Base-by-base conservation (phyloP, 1,284 basidiomycete genomes). In the Ustilago xerochloae region DNA sequence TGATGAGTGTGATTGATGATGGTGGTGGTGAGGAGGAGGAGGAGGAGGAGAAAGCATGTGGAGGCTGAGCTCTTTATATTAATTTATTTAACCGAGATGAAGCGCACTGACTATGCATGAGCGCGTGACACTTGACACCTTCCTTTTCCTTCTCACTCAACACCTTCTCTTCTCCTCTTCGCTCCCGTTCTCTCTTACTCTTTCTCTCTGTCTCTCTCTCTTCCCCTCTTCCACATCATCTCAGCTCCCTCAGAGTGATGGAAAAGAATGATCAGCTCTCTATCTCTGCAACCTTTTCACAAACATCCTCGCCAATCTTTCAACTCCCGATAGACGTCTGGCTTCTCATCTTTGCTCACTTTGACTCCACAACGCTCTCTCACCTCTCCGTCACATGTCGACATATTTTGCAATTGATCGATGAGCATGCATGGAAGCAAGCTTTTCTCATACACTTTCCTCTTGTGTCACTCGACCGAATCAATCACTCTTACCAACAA, bases 311-410 rank as follows among this genome's bases (percentile, higher is more conserved):
- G 24, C 48, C 58, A 3, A 36, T 74, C 2, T 39, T 69, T 9
- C 46, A 36, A 4, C 59, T 75, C 1, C 63, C 66, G 8, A 29
- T 59, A 28, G 72, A 75, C 30, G 46, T 75, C 15, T 66, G 66
- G 66, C 51, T 75, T 4, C 48, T 48, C 52, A 69, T 75, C 66
- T 64, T 65, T 24, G 8, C 39, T 5, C 46, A 54, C 8, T 52
- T 75, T 2, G 2, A 16, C 6, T 32, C 41, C 9, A 9, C 10
- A 26, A 53, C 48, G 5, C 49, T 59, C n/a, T 33, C 55, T 6
- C 24, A 49, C 0, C 63, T 75, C 33, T 51, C 58, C 7, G 29
- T 22, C 3, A 54, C 63, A 15, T 58, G 58, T 45, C 46, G 16
- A 0, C 59, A 48, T n/a, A 9, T 54, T 0, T 43, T 63, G 2